Evolutionary conservation across 164 flowering plant species (phyloP), one percentile per base, ranked within the genome.

Genomic region (Chimonanthus praecox): DNA sequence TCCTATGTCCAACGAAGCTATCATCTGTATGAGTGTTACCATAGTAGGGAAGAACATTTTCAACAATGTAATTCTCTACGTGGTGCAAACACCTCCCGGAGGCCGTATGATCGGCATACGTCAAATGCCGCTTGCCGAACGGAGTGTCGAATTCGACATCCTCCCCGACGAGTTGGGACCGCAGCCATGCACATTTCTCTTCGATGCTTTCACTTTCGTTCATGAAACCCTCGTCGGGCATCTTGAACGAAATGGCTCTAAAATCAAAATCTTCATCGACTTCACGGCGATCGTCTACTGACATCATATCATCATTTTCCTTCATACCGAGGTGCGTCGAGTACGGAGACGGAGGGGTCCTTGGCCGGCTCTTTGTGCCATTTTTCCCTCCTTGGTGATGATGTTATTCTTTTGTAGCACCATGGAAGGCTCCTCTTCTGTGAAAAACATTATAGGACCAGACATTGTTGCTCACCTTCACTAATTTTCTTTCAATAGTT

Each of bases 1-100:
- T 81, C 6, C 49, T 61, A 8, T 58, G 81, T 5, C 83, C 82
- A 10, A 80, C 80, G 58, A 60, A 67, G 64, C 80, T 80, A 33
- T 80, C 82, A 4, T 58, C 72, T 0, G 79, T 80, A 61, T 80
- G 82, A 0, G 82, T 76, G 66, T 80, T 77, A 2, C 82, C 73
- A n/a, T n/a, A 47, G 47, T 48, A 18, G 4, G 48, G 70, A 11
- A 74, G 72, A 20, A 74, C 75, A n/a, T 70, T 71, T 10, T 67
- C 47, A 2, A 60, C 10, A 11, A 78, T 60, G 65, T 64, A 78
- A 47, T 67, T 71, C 67, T 78, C 80, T 0, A 78, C 47, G 45
- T 58, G 54, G 43, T 67, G 75, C 18, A 78, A 58, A 66, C 61
- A 74, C 72, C 80, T 74, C 11, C 80, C 77, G 15, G 74, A 74